Evolutionary conservation across 768 basidiomycete species (phyloP).

Genomic region (Rickenella mellea): DNA sequence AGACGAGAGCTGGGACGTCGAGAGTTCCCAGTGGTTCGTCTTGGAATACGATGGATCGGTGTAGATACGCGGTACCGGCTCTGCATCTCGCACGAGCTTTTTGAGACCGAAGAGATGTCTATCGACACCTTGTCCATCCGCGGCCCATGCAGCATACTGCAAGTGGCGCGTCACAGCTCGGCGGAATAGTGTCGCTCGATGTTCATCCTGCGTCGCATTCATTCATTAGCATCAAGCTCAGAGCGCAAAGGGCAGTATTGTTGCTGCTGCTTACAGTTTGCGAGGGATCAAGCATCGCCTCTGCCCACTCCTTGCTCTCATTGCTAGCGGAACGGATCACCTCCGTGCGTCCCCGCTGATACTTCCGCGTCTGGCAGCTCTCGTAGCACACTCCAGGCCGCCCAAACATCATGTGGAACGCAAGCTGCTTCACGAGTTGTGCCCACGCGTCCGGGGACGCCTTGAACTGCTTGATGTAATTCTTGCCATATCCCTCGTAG

Average conservation of each 20-base stretch:
- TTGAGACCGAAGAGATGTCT: conserved; percentile 92
- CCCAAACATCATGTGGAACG: conserved; percentile 77
- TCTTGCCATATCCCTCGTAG: conserved; percentile 86
- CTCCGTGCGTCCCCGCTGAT: conserved; percentile 85
- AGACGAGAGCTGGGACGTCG: conserved; percentile 79
- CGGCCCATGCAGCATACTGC: conserved; percentile 84
- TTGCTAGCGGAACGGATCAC: conserved; percentile 82
- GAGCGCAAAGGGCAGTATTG: not conserved
- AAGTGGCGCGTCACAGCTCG: conserved; percentile 75
- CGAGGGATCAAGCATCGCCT: conserved; percentile 70
- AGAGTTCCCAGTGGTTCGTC: conserved; percentile 87
- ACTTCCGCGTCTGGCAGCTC: conserved; percentile 89
- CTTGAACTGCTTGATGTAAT: conserved; percentile 71
- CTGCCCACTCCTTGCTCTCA: conserved; percentile 78
- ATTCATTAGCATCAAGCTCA: not conserved
- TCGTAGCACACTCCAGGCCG: conserved; percentile 85
- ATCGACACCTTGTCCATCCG: conserved; percentile 91
- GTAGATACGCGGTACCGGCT: conserved; percentile 66
- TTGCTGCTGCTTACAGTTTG: conserved; percentile 30
- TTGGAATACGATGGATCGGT: conserved; percentile 57
- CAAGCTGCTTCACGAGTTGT: conserved; percentile 93
- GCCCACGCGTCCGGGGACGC: conserved; percentile 91
- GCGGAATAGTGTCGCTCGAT: conserved; percentile 60
- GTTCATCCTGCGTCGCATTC: conserved; percentile 33
- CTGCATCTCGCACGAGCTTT: conserved; percentile 65